Evolutionary conservation across 768 basidiomycete species (phyloP), one percentile per base, ranked within the genome.

Genomic region (Sporobolomyces pararoseus): DNA sequence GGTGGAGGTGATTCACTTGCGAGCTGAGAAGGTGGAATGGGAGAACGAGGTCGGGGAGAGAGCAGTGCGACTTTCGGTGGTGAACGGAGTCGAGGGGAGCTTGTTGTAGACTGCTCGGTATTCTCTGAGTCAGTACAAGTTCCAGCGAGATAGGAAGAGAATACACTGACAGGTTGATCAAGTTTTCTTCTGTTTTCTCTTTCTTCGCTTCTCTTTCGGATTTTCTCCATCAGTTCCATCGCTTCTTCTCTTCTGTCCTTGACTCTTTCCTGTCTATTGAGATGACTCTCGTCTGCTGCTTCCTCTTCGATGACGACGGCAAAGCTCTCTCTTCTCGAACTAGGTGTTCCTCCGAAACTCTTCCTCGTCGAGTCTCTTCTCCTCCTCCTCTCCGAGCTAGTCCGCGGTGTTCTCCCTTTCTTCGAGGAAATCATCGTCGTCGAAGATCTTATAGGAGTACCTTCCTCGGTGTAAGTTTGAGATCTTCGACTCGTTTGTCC

Each of bases 321-420:
- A 19, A 52, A 19, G 10, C 51, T 52, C 31, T 25, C 31, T 29
- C 51, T 19, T 5, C 31, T 52, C 51, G 51, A 25, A 53, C 27
- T 34, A 34, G 16, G 10, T 29, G 16, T 4, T 9, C 21, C 51
- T 7, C 51, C 25, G 27, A 23, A 13, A 25, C 53, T 54, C 32
- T 19, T 39, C 55, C 55, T 55, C 37, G 21, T 6, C 35, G 34
- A 5, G 16, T 25, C 23, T 23, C 34, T 27, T 42, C 55, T 21
- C 16, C 21, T 5, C 37, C 37, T 42, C 16, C 17, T 17, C 25
- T 31, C 12, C 34, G 34, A 63, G 10, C 19, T 42, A 37, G 75
- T 80, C 75, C 81, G 82, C 76, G 79, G 80, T 69, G 70, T 72
- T 76, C n/a, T 57, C 44, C 27, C 9, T 25, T 34, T 47, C 55